A percentile compares a stretch with the other conserved stretches of the same genome.
Evolutionary conservation across 306 rosid genomes (phyloP).

Genomic region (Lathyrus aphaca): DNA sequence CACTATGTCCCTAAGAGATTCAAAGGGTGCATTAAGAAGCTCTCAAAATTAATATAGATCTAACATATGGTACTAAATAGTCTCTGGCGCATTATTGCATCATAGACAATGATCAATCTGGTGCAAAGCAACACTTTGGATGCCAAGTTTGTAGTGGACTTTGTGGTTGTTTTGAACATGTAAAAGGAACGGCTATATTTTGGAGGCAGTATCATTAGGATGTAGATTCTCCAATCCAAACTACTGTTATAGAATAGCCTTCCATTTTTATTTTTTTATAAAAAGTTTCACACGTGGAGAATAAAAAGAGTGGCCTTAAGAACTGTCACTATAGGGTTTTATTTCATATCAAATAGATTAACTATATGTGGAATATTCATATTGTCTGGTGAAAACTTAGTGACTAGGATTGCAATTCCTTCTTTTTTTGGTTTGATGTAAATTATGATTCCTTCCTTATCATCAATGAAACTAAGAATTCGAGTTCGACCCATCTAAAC

Average conservation of each 20-base stretch:
- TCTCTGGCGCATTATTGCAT: too few relatives aligned
- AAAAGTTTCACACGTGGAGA: conserved; percentile 48
- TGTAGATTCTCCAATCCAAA: conserved; percentile 55
- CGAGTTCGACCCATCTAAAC: neutral
- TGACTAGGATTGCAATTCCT: conserved; percentile 65
- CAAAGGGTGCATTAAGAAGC: too few relatives aligned
- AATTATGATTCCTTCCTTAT: conserved; percentile 64
- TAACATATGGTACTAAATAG: too few relatives aligned
- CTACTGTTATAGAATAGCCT: conserved; percentile 58
- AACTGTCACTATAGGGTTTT: conserved; percentile 47
- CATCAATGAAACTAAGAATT: conserved; percentile 29
- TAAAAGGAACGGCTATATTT: conserved; percentile 59
- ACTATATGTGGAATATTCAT: conserved; percentile 53
- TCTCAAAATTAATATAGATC: too few relatives aligned
- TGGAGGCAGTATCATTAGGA: conserved; percentile 44
- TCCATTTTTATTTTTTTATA: conserved; percentile 38
- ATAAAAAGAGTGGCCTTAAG: conserved; percentile 46
- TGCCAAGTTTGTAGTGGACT: conserved; percentile 7
- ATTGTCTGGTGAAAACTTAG: conserved; percentile 47
- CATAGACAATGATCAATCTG: too few relatives aligned
- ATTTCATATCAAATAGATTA: conserved; percentile 26
- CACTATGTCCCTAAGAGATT: too few relatives aligned
- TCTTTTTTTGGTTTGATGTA: conserved; percentile 25
- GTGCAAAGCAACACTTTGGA: neutral
- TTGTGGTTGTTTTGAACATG: conserved; percentile 31